A percentile compares a stretch with the other conserved stretches of the same genome.
Conservation (phyloP, 148 eudicot genomes). For the Vaccinium myrtillus region DNA sequence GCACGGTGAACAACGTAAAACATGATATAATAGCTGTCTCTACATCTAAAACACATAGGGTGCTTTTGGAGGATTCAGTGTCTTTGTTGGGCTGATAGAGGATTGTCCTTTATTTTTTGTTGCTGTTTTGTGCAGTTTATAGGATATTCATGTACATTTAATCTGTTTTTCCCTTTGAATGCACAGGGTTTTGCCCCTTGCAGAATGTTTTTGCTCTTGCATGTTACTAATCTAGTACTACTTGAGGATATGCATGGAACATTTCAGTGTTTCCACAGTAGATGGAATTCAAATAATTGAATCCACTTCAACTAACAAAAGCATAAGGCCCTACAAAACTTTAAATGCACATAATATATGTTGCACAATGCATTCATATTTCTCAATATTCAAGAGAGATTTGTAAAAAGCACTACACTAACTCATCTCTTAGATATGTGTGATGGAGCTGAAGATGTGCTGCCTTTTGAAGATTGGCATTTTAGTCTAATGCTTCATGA, state of each 20-base stretch:
- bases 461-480: no score
- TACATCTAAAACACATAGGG: not conserved
- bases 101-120: not conserved
- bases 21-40: not conserved
- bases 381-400: no score
- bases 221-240: not conserved
- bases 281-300: not conserved
- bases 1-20: not conserved
- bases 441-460: no score
- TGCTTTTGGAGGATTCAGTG: not conserved
- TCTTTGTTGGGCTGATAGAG: not conserved
- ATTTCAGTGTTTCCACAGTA: not conserved
- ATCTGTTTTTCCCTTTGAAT: not conserved
- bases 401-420: no score
- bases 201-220: not conserved
- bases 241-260: not conserved
- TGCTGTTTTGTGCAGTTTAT: not conserved
- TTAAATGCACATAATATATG: not conserved
- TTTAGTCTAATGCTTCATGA: no score
- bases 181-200: not conserved
- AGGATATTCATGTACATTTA: not conserved
- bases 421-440: no score
- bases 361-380: not conserved
- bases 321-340: not conserved
- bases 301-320: not conserved